Base-by-base conservation (phyloP, 352 stramenopile genomes). In the Phytophthora macrochlamydospora region DNA sequence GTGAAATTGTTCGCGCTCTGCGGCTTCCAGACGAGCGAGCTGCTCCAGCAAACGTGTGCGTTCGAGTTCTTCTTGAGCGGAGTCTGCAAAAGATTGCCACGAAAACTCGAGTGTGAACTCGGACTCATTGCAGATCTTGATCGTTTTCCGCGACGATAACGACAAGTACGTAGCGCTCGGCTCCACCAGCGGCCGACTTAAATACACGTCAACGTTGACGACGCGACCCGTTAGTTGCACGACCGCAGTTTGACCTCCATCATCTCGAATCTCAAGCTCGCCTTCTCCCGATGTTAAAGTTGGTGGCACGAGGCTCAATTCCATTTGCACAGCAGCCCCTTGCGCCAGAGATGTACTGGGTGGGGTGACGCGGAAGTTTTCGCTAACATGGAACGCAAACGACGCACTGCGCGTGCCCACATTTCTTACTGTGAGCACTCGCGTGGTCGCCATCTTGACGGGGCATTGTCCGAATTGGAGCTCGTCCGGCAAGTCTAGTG, bases 81-180 rank as follows among this genome's bases (percentile, higher is more conserved):
- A 28, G 42, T 90, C 84, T 3, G 70, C 70, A 63, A 98, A 98
- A 18, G 94, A 89, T 57, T 97, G 96, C 95, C 96, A 99, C 13
- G 66, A 70, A 78, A 98, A 99, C 2, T 91, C 75, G 13, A 98
- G 83, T 0, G 93, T 91, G 55, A 91, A 87, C 54, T 98, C 95
- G 51, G 82, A 95, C 51, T 94, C 83, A 78, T 99, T 99, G 66
- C 81, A 92, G 55, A 99, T 97, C 59, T 96, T 96, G 59, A 98
- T 63, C 1, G 75, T 96, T 52, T 85, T 94, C 14, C 92, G 83
- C 32, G 94, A 98, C 32, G 77, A 87, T 11, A 99, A 77, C 35
- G 91, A 95, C 49, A 98, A 93, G 70, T 98, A 98, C 7, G 94
- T 90, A 5, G 93, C 79, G 18, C 77, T 91, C 1, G 97, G 71